Percentiles rank a stretch among this genome's conserved stretches.
phyloP scores from a whole-genome alignment of 768 basidiomycete species.

The Leccinum disarticulatum region DNA sequence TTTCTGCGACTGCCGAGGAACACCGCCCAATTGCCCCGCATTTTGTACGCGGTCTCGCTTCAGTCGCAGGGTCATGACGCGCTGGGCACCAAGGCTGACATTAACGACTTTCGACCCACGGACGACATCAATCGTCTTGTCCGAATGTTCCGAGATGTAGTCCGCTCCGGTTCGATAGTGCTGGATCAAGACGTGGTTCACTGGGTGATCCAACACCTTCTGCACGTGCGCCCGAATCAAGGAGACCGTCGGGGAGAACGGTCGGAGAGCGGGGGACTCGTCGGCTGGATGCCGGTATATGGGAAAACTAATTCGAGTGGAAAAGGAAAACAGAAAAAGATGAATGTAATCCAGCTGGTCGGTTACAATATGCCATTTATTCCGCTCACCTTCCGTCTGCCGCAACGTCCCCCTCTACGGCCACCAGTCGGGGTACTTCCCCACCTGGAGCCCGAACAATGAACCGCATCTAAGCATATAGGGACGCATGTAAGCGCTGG shows the following conservation, averaged over 20 bases:
- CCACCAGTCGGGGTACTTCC: slow-evolving; percentile 66
- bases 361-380: slow-evolving; percentile 13
- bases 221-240: slow-evolving; percentile 65
- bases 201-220: slow-evolving; percentile 55
- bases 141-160: slow-evolving; percentile 84
- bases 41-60: slow-evolving; percentile 49
- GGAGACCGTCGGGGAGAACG: slow-evolving; percentile 69
- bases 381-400: slow-evolving; percentile 47
- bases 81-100: slow-evolving; percentile 76
- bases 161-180: slow-evolving; percentile 77
- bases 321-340: neutral
- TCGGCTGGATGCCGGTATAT: slow-evolving; percentile 84
- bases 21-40: slow-evolving; percentile 15
- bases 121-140: slow-evolving; percentile 83
- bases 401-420: slow-evolving; percentile 57
- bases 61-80: slow-evolving; percentile 69
- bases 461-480: slow-evolving; percentile 5
- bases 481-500: neutral
- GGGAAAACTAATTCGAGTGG: slow-evolving; percentile 50
- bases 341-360: slow-evolving; percentile 6
- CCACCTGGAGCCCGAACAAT: slow-evolving; percentile 49
- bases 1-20: slow-evolving; percentile 50
- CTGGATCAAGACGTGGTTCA: slow-evolving; percentile 85
- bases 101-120: slow-evolving; percentile 76
- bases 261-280: slow-evolving; percentile 63